Evolutionary conservation across 352 stramenopile species (phyloP), one percentile per base, ranked within the genome.

Genomic region (Salisapilia sapeloensis): DNA sequence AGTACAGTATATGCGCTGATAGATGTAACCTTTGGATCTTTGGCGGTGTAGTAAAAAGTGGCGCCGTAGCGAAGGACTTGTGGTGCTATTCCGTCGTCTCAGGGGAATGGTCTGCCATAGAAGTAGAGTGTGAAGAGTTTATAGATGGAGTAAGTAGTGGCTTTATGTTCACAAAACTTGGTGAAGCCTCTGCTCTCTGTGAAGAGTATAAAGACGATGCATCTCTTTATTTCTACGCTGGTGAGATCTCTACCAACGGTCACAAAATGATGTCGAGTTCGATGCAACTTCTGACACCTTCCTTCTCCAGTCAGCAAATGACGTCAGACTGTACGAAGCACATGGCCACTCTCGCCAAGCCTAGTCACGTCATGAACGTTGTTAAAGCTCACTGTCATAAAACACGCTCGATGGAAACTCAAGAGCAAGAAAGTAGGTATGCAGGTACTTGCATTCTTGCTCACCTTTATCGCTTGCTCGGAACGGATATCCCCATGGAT

Each of bases 11-110:
- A 26, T 66, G 56, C 29, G 56, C 72, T 4, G 76, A 92, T 31
- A 42, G 72, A n/a, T 65, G 67, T 17, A 84, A 82, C 25, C 43
- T 92, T 44, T 92, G 76, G 76, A 35, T 92, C 5, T 82, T 64
- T 36, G 76, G 76, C 26, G 76, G 76, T 5, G 33, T 49, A 4
- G 60, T 55, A 21, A 52, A 55, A 22, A 50, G 55, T 9, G 70
- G 66, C 4, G 37, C 56, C 12, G 42, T 54, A 10, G 48, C 89
- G 38, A 43, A 43, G 29, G 76, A 89, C 46, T 44, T 89, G 28
- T 92, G 76, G 76, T 81, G 47, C 36, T 92, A 76, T 19, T 84
- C 61, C 6, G 53, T 71, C 9, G 61, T 53, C 15, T 66, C 51
- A 6, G 53, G 71, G 31, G 79, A 77, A 15, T 92, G 76, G 76